A percentile compares a stretch with the other conserved stretches of the same genome.
Conservation (phyloP, 768 basidiomycete species). For the Boletus rubroflammeus region DNA sequence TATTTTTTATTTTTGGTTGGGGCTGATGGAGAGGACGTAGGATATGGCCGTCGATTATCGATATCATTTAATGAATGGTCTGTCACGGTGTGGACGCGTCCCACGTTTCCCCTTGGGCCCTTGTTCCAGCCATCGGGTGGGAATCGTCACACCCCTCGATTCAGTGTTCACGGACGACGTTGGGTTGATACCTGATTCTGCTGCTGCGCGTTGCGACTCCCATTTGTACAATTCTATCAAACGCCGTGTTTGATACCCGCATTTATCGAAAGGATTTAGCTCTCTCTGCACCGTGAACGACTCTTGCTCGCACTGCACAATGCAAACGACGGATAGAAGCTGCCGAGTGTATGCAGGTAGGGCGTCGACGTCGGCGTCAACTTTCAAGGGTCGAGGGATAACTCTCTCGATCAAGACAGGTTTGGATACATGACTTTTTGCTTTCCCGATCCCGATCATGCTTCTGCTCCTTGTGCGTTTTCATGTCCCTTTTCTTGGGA, state of each 20-base stretch:
- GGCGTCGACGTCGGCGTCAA: constrained; percentile 2
- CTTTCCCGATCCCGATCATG: constrained; percentile 1
- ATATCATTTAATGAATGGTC: constrained; percentile 30
- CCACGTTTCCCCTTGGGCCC: background rate
- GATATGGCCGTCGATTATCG: constrained; percentile 42
- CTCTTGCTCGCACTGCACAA: background rate
- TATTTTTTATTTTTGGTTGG: background rate
- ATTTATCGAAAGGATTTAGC: background rate
- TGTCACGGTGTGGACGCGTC: background rate
- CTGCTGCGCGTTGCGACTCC: background rate
- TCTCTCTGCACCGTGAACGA: background rate
- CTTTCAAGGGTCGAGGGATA: constrained; percentile 12
- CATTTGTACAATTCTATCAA: background rate
- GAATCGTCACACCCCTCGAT: background rate
- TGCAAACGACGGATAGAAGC: background rate
- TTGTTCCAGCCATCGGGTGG: background rate
- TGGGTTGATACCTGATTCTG: background rate
- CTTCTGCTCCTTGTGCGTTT: background rate
- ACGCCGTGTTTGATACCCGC: background rate
- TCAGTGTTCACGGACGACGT: background rate
- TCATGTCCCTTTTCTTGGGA: background rate
- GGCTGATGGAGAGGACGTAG: constrained; percentile 19
- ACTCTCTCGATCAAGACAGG: constrained; percentile 3
- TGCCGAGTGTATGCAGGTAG: constrained; percentile 1
- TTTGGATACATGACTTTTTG: constrained; percentile 3